A percentile compares a stretch with the other conserved stretches of the same genome.
Conservation (phyloP, 2,329 filamentous ascomycete genomes). For the Alternaria sp. region DNA sequence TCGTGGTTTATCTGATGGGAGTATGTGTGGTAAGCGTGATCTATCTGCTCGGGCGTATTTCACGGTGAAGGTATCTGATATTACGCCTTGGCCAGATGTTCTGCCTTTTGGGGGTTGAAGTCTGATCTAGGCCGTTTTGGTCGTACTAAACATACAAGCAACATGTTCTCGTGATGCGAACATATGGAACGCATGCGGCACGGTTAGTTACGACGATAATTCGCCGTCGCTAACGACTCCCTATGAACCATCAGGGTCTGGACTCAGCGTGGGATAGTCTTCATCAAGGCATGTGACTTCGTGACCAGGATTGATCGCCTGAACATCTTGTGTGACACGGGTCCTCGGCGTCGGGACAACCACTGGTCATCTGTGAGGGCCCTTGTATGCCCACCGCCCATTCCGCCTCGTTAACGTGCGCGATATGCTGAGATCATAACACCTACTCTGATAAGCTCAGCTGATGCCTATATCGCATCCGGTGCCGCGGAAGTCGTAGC, state of each 20-base stretch:
- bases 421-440: background rate
- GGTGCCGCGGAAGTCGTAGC: slow-evolving; percentile 10
- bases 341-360: background rate
- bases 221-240: background rate
- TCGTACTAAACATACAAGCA: background rate
- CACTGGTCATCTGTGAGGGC: slow-evolving; percentile 7
- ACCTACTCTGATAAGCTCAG: slow-evolving; percentile 13
- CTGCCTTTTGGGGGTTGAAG: background rate
- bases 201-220: background rate
- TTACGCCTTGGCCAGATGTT: background rate
- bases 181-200: background rate
- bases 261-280: background rate
- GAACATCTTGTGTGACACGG: slow-evolving; percentile 7
- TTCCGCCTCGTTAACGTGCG: slow-evolving; percentile 2
- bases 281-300: background rate
- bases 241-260: background rate
- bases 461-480: slow-evolving; percentile 20
- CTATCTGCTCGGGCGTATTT: background rate
- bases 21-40: background rate
- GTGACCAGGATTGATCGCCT: slow-evolving; percentile 1
- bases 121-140: background rate
- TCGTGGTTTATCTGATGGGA: background rate
- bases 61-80: background rate
- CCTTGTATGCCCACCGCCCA: background rate
- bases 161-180: background rate